Percentiles rank a stretch among this genome's conserved stretches.
Conservation (phyloP, 2,329 filamentous ascomycete species). For the Colletotrichum endophyticum region DNA sequence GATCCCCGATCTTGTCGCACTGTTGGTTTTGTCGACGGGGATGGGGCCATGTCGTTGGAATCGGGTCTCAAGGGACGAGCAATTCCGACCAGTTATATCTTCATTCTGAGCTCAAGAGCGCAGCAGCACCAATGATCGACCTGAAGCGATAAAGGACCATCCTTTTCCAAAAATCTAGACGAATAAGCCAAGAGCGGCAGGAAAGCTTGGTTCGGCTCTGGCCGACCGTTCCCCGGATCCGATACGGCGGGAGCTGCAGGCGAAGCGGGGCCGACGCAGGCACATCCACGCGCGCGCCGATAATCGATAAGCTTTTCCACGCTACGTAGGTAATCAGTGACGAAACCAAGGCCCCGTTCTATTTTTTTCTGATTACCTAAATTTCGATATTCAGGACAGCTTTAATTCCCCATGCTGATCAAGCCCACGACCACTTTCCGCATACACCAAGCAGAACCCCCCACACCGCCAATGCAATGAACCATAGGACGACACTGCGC, state of each 20-base stretch:
- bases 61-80: not conserved
- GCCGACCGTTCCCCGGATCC: not conserved
- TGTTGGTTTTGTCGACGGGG: not conserved
- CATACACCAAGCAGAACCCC: not conserved
- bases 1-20: not conserved
- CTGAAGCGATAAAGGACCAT: not conserved
- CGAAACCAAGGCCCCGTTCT: not conserved
- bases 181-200: not conserved
- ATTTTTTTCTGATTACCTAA: not conserved
- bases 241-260: not conserved
- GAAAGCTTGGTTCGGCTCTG: constrained; percentile 14
- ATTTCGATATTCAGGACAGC: not conserved
- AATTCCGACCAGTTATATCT: not conserved
- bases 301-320: not conserved
- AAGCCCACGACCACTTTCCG: not conserved
- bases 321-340: constrained; percentile 17
- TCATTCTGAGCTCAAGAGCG: not conserved
- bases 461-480: constrained; percentile 20
- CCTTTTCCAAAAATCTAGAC: not conserved
- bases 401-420: not conserved
- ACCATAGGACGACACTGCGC: constrained; percentile 17
- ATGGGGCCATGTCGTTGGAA: not conserved
- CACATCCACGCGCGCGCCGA: not conserved
- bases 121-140: not conserved
- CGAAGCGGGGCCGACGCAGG: constrained; percentile 3